Conservation (phyloP, 768 basidiomycete species). For the Saitozyma podzolica region DNA sequence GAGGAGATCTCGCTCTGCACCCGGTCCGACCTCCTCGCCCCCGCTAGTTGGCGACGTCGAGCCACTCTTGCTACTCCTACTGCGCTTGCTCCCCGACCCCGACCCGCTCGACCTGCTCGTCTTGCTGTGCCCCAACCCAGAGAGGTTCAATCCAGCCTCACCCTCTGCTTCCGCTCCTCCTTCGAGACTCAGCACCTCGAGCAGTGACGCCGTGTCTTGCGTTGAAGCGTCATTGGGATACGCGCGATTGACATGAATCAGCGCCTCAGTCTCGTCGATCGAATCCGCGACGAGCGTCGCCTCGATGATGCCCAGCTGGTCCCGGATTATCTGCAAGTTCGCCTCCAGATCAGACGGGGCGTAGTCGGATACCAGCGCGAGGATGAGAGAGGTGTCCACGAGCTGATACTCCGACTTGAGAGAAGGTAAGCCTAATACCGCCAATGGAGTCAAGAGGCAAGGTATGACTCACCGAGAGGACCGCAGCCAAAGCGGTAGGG, state of each 20-base stretch:
- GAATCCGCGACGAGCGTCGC: conserved; percentile 41
- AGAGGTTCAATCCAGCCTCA: no score
- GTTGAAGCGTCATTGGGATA: neutral
- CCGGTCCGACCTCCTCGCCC: conserved; percentile 7
- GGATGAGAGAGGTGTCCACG: conserved; percentile 34
- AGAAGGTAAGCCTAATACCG: no score
- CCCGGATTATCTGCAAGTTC: conserved; percentile 20
- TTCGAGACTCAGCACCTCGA: no score
- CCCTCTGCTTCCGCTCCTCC: neutral
- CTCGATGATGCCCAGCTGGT: conserved; percentile 41
- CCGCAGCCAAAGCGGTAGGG: no score
- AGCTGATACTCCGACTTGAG: conserved; percentile 33
- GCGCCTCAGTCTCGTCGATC: conserved; percentile 10
- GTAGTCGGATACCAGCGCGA: conserved; percentile 37
- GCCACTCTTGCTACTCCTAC: conserved; percentile 2
- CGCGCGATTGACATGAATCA: neutral
- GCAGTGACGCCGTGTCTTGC: neutral
- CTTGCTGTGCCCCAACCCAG: neutral
- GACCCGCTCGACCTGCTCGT: neutral
- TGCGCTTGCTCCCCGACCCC: neutral
- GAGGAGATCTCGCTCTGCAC: conserved; percentile 31
- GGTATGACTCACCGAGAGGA: no score
- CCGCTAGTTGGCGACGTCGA: conserved; percentile 8
- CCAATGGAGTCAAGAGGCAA: no score
- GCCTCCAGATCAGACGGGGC: conserved; percentile 12